Evolutionary conservation across 768 basidiomycete species (phyloP).

Genomic region (Exsudoporus frostii): DNA sequence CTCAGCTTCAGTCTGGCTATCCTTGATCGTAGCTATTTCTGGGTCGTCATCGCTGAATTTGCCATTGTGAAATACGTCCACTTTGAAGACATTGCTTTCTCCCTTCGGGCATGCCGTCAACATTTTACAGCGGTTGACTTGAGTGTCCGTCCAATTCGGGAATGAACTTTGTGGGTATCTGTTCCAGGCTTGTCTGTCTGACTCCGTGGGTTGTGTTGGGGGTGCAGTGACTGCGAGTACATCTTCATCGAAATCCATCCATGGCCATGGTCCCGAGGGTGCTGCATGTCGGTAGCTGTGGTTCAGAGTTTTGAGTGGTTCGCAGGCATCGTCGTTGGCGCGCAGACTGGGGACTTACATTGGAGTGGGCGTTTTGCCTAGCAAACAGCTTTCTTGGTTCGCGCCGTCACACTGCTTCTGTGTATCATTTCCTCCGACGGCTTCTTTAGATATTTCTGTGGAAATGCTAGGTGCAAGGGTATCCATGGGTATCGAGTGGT

Average conservation of each 20-base stretch:
- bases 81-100: slow-evolving; percentile 18
- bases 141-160: slow-evolving; percentile 31
- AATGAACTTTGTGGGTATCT: slow-evolving; percentile 31
- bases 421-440: background rate
- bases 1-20: slow-evolving; percentile 12
- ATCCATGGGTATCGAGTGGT: slow-evolving; percentile 22
- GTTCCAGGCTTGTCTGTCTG: slow-evolving; percentile 12
- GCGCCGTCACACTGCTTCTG: background rate
- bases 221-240: background rate
- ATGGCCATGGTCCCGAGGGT: slow-evolving; percentile 42
- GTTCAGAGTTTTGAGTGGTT: background rate
- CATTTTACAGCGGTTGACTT: slow-evolving; percentile 33
- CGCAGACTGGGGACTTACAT: slow-evolving; percentile 12
- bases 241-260: slow-evolving; percentile 38
- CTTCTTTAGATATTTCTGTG: background rate
- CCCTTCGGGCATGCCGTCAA: slow-evolving; percentile 17
- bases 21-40: background rate
- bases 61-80: slow-evolving; percentile 20
- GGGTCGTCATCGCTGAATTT: background rate
- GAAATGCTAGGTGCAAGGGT: background rate
- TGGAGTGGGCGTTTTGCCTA: slow-evolving; percentile 19
- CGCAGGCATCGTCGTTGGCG: background rate
- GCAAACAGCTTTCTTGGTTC: background rate
- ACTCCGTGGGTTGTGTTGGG: background rate
- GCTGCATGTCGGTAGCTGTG: slow-evolving; percentile 36